Conservation (phyloP, 495 filamentous ascomycete genomes). For the Coniosporium apollinis region DNA sequence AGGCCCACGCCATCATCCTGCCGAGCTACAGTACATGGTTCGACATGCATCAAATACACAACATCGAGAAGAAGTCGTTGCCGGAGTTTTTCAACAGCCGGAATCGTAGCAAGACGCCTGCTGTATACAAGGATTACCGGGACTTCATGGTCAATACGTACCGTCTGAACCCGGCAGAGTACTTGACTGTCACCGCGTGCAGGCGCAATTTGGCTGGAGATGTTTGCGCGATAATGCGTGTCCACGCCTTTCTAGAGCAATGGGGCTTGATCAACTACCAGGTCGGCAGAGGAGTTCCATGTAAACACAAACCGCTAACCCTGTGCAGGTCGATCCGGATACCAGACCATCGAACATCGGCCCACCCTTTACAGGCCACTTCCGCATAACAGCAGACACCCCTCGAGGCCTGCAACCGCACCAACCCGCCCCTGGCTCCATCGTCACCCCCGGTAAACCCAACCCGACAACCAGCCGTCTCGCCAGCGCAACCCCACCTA, state of each 20-base stretch:
- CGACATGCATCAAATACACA: slow-evolving; percentile 83
- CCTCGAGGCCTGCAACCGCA: slow-evolving; percentile 87
- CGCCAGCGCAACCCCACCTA: slow-evolving; percentile 43
- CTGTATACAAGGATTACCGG: slow-evolving; percentile 97
- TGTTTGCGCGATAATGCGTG: slow-evolving; percentile 96
- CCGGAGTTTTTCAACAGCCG: slow-evolving; percentile 97
- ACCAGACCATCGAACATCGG: slow-evolving; percentile 88
- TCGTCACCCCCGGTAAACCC: slow-evolving; percentile 55
- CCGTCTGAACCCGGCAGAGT: slow-evolving; percentile 84
- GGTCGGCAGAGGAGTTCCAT: slow-evolving; percentile 44
- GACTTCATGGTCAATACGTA: slow-evolving; percentile 99
- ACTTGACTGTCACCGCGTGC: slow-evolving; percentile 95
- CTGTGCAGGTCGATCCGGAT: slow-evolving; percentile 73
- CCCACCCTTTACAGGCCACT: slow-evolving; percentile 93
- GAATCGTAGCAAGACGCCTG: slow-evolving; percentile 92
- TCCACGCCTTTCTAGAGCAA: slow-evolving; percentile 96
- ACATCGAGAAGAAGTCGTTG: slow-evolving; percentile 76
- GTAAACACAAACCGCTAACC: slow-evolving; percentile 5
- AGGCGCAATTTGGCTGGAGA: slow-evolving; percentile 89
- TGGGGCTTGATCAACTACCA: slow-evolving; percentile 99
- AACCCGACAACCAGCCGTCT: slow-evolving; percentile 60
- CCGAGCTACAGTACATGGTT: slow-evolving; percentile 97
- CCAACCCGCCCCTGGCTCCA: slow-evolving; percentile 68
- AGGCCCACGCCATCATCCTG: slow-evolving; percentile 86
- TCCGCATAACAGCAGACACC: slow-evolving; percentile 84